A percentile compares a stretch with the other conserved stretches of the same genome.
phyloP scores from a whole-genome alignment of 2,329 filamentous ascomycete species.

The Teratosphaeria destructans region DNA sequence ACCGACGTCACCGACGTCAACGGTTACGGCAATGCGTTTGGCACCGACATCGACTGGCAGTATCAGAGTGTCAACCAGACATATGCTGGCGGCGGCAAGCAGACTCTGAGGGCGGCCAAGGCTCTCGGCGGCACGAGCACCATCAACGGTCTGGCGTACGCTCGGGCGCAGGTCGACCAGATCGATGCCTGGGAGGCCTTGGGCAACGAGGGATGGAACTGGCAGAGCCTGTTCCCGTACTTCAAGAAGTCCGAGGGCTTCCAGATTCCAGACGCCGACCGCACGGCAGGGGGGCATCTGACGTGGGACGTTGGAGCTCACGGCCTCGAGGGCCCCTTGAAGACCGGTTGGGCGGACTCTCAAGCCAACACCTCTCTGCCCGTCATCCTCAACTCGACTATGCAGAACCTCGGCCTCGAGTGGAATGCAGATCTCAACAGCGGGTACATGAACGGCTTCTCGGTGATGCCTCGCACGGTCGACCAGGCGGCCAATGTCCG shows the following conservation, averaged over 20 bases:
- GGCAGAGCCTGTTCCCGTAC: conserved; percentile 19
- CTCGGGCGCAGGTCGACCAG: conserved; percentile 17
- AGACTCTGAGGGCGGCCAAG: background rate
- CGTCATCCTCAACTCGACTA: conserved; percentile 20
- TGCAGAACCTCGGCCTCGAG: conserved; percentile 36
- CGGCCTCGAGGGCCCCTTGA: conserved; percentile 1
- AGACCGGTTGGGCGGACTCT: conserved; percentile 26
- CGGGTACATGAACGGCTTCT: background rate
- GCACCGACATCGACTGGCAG: background rate
- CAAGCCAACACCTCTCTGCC: conserved; percentile 8
- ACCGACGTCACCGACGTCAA: background rate
- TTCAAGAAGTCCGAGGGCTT: conserved; percentile 26
- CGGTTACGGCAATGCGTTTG: background rate
- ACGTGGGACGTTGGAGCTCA: conserved; percentile 4
- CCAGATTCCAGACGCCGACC: background rate
- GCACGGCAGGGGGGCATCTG: conserved; percentile 2
- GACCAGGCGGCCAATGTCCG: background rate
- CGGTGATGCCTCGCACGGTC: background rate
- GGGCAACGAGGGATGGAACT: conserved; percentile 29
- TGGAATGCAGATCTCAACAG: conserved; percentile 11
- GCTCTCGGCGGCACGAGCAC: conserved; percentile 27
- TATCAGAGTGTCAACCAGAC: background rate
- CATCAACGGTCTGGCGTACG: conserved; percentile 24
- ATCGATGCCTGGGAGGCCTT: conserved; percentile 27
- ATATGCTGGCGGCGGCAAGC: background rate